Percentiles rank a stretch among this genome's conserved stretches.
phyloP scores from a whole-genome alignment of 2,329 filamentous ascomycete species.

The Lachnellula arida region DNA sequence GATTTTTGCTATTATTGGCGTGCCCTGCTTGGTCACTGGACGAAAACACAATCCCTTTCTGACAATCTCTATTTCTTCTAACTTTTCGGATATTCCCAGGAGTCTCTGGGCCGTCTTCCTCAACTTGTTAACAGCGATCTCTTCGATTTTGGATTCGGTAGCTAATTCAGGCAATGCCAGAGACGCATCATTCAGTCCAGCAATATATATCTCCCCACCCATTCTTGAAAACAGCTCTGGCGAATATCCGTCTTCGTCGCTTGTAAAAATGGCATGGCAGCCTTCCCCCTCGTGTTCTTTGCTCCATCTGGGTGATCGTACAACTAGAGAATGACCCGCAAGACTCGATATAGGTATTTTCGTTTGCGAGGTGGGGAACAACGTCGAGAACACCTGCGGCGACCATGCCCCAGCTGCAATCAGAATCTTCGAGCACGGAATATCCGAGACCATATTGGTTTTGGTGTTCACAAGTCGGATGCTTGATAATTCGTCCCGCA shows the following conservation, averaged over 20 bases:
- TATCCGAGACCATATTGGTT: constrained; percentile 41
- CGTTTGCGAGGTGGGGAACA: constrained; percentile 55
- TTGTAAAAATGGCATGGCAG: constrained; percentile 67
- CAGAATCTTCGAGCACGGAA: constrained; percentile 62
- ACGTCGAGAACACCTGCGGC: constrained; percentile 53
- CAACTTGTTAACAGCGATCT: constrained; percentile 45
- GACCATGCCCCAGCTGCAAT: constrained; percentile 71
- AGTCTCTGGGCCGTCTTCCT: constrained; percentile 45
- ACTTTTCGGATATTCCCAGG: constrained; percentile 39
- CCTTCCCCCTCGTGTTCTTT: constrained; percentile 38
- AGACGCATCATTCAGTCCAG: constrained; percentile 60
- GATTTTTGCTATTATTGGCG: constrained; percentile 58
- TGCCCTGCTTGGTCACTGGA: constrained; percentile 59
- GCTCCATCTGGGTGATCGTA: constrained; percentile 55
- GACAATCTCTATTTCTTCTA: constrained; percentile 54
- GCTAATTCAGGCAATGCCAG: constrained; percentile 57
- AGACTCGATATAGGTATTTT: constrained; percentile 56
- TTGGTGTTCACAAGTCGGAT: constrained; percentile 45
- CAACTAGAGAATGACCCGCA: constrained; percentile 67
- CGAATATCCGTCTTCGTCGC: constrained; percentile 54
- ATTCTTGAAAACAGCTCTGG: constrained; percentile 67
- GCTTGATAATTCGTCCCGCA: constrained; percentile 45
- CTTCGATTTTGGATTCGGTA: constrained; percentile 44
- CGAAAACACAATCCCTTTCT: constrained; percentile 68
- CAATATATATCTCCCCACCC: constrained; percentile 67